Conservation (phyloP, 768 basidiomycete genomes). For the Tricholoma bakamatsutake region DNA sequence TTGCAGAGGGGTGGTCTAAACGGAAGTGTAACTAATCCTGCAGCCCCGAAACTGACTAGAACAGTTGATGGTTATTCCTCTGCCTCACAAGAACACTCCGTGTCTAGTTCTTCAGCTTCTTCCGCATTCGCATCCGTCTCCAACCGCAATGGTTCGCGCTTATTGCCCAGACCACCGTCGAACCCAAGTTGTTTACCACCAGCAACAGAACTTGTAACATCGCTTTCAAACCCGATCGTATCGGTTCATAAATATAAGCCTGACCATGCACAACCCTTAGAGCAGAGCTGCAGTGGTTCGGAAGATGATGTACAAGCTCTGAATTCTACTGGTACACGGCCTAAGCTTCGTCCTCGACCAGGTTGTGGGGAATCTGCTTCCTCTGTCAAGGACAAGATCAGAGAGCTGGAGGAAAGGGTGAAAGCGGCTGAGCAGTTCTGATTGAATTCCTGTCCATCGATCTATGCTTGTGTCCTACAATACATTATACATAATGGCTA, state of each 20-base stretch:
- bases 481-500: neutral
- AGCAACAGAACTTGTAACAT: neutral
- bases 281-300: neutral
- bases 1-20: neutral
- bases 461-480: neutral
- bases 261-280: neutral
- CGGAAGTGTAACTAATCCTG: neutral
- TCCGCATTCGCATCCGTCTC: neutral
- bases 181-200: neutral
- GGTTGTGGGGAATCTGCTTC: constrained; percentile 9
- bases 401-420: constrained; percentile 32
- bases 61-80: neutral
- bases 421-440: constrained; percentile 6
- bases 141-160: constrained; percentile 6
- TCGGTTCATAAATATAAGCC: too few relatives aligned
- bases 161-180: constrained; percentile 14
- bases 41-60: neutral
- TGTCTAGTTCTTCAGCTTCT: neutral
- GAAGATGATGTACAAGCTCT: neutral
- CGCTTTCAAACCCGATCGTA: neutral
- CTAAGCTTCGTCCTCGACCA: neutral
- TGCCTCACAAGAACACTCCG: neutral
- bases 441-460: neutral
- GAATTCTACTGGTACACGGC: neutral
- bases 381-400: constrained; percentile 37